Evolutionary conservation across 352 stramenopile species (phyloP).

Genomic region (Sclerospora graminicola): DNA sequence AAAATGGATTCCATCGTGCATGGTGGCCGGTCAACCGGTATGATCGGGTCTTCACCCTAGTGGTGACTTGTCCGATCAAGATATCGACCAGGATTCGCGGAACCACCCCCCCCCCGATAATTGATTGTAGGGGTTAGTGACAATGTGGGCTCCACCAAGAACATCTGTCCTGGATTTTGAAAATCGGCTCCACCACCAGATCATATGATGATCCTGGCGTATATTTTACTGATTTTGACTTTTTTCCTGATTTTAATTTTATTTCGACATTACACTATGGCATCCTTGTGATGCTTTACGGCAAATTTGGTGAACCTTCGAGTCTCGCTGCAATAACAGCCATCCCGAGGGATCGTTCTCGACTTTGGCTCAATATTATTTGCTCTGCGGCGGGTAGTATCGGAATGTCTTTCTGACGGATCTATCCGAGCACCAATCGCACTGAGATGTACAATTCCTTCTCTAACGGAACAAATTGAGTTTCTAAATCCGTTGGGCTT

Average conservation of each 20-base stretch:
- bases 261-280: conserved; percentile 29
- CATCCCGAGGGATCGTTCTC: conserved; percentile 29
- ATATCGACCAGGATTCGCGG: too few relatives aligned
- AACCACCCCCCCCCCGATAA: too few relatives aligned
- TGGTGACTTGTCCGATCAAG: too few relatives aligned
- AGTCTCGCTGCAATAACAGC: conserved; percentile 13
- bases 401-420: conserved; percentile 1
- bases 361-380: conserved; percentile 41
- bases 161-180: too few relatives aligned
- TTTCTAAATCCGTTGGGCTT: conserved; percentile 32
- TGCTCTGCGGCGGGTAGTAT: conserved; percentile 11
- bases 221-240: conserved; percentile 21
- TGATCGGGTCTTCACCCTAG: too few relatives aligned
- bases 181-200: too few relatives aligned
- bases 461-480: conserved; percentile 17
- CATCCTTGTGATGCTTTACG: conserved; percentile 38
- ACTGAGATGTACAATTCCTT: conserved; percentile 24
- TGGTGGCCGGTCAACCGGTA: too few relatives aligned
- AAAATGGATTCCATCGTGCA: too few relatives aligned
- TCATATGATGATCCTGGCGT: conserved; percentile 9
- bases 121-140: too few relatives aligned
- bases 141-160: too few relatives aligned
- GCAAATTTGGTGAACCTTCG: conserved; percentile 27
- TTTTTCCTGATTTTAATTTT: conserved; percentile 23
- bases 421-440: conserved; percentile 3